These are phyloP conservation scores for Apiospora arundinis DNA, from an alignment of 2,329 filamentous ascomycete genomes.

Conservation along the genomic window DNA sequence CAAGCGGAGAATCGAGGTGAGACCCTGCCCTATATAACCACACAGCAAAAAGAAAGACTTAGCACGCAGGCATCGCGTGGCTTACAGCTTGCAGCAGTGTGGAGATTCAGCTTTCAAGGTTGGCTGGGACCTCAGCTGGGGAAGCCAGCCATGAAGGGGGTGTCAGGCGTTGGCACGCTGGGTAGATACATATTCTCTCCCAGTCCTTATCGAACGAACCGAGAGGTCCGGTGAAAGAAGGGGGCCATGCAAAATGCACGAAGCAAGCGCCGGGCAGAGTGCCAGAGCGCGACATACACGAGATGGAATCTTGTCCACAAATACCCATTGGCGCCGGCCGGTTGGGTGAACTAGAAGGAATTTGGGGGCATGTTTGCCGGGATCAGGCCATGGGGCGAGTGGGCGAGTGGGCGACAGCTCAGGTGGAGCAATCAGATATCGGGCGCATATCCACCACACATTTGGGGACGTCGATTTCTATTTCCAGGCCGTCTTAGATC, in stretches of 20 bases:
- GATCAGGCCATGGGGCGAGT: not conserved
- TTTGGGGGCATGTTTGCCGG: not conserved
- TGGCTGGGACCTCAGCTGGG: not conserved
- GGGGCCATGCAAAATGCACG: not conserved
- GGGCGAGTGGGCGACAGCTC: not conserved
- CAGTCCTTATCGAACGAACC: not conserved
- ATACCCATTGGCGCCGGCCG: slow-evolving; percentile 5
- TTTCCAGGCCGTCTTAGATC: not conserved
- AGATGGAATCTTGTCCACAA: not conserved
- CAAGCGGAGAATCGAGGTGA: not conserved
- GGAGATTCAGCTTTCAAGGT: not conserved
- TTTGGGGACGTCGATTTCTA: not conserved
- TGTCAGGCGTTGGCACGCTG: not conserved
- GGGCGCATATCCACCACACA: not conserved
- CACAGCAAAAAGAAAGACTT: not conserved
- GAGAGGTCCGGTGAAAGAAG: not conserved
- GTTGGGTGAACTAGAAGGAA: slow-evolving; percentile 5
- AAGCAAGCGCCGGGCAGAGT: not conserved
- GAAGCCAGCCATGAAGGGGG: not conserved
- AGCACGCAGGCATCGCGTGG: not conserved
- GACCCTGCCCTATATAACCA: not conserved
- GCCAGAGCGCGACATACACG: not conserved
- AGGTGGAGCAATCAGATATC: slow-evolving; percentile 17
- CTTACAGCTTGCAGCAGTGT: not conserved
- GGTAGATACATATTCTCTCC: not conserved